Evolutionary conservation across 768 basidiomycete species (phyloP).

Genomic region (Termitomyces titanicus): DNA sequence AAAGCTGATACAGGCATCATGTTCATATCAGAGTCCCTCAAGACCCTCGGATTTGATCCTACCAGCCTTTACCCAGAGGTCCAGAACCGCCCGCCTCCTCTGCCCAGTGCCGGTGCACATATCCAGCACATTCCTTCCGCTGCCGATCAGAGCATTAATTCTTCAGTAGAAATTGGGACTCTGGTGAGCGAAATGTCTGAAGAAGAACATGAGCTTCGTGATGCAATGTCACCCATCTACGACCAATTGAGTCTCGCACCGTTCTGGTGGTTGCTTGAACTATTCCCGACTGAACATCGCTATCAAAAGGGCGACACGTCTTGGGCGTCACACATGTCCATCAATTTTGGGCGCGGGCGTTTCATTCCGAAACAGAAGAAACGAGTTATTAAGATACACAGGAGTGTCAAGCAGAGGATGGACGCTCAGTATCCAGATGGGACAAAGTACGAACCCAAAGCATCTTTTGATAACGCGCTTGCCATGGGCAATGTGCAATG

Average conservation of each 20-base stretch:
- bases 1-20: constrained; percentile 51
- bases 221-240: constrained; percentile 44
- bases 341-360: constrained; percentile 36
- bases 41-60: constrained; percentile 38
- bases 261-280: constrained; percentile 64
- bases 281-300: constrained; percentile 33
- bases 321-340: constrained; percentile 24
- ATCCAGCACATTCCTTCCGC: constrained; percentile 19
- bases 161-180: background rate
- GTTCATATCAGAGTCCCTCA: constrained; percentile 45
- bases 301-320: constrained; percentile 30
- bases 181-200: constrained; percentile 22
- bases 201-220: constrained; percentile 51
- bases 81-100: constrained; percentile 26
- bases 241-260: constrained; percentile 43
- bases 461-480: constrained; percentile 25
- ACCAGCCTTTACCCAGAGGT: constrained; percentile 32
- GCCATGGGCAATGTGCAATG: constrained; percentile 15
- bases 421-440: constrained; percentile 38
- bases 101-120: constrained; percentile 12
- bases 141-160: background rate
- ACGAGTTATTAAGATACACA: constrained; percentile 39
- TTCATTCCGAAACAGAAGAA: constrained; percentile 36
- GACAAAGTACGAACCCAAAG: constrained; percentile 33
- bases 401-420: constrained; percentile 51